A percentile compares a stretch with the other conserved stretches of the same genome.
Evolutionary conservation across 1,139 yeast species (phyloP).

Genomic region (Suhomyces terraborum): DNA sequence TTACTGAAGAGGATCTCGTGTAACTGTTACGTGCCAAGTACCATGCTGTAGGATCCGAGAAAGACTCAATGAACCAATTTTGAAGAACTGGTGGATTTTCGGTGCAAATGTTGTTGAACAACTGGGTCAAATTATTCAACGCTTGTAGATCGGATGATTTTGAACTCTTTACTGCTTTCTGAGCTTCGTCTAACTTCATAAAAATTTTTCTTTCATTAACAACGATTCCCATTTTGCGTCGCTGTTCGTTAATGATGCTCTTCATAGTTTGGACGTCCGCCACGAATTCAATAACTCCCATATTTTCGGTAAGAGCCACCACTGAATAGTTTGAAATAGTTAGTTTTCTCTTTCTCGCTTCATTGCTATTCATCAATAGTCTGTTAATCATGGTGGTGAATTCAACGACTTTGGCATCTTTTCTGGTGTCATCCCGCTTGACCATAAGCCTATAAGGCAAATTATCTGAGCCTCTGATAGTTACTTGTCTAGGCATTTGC

Average conservation of each 20-base stretch:
- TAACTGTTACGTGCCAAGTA: slow-evolving; percentile 73
- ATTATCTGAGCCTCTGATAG: slow-evolving; percentile 79
- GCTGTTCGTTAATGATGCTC: slow-evolving; percentile 55
- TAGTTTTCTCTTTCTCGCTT: slow-evolving; percentile 71
- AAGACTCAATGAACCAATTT: slow-evolving; percentile 84
- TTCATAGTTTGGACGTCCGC: slow-evolving; percentile 81
- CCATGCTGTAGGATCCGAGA: slow-evolving; percentile 92
- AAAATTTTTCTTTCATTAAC: slow-evolving; percentile 38
- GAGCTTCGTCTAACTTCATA: slow-evolving; percentile 42
- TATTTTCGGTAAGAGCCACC: slow-evolving; percentile 79
- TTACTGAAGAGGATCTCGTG: slow-evolving; percentile 84
- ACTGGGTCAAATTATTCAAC: slow-evolving; percentile 23
- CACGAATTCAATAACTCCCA: slow-evolving; percentile 95
- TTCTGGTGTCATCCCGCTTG: slow-evolving; percentile 90
- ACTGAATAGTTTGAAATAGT: slow-evolving; percentile 84
- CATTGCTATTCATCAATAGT: slow-evolving; percentile 63
- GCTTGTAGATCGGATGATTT: slow-evolving; percentile 22
- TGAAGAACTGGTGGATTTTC: slow-evolving; percentile 75
- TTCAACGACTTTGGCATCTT: slow-evolving; percentile 94
- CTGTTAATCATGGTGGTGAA: slow-evolving; percentile 86
- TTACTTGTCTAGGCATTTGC: slow-evolving; percentile 83
- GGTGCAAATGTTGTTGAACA: slow-evolving; percentile 35
- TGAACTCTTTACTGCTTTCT: slow-evolving; percentile 34
- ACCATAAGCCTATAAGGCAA: slow-evolving; percentile 70
- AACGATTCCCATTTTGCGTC: slow-evolving; percentile 38